Evolutionary conservation across 2,329 filamentous ascomycete genomes (phyloP).

Genomic region (Penicillium sp.): DNA sequence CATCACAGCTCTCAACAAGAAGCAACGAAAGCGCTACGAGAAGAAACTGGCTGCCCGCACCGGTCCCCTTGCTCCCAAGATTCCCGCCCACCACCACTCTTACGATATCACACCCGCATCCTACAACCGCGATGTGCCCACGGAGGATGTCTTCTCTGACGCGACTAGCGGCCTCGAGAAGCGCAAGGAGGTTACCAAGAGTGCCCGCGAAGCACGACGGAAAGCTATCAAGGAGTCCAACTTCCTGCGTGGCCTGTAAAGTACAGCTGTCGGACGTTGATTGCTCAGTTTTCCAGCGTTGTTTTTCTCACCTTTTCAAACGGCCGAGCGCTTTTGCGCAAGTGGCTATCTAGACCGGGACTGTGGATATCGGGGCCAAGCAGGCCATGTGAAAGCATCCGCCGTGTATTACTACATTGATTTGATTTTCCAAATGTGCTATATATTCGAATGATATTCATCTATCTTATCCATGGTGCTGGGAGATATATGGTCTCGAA

Average conservation of each 20-base stretch:
- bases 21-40: slow-evolving; percentile 49
- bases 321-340: slow-evolving; percentile 10
- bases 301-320: slow-evolving; percentile 1
- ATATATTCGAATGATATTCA: slow-evolving; percentile 24
- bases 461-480: neutral
- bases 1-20: slow-evolving; percentile 48
- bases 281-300: neutral
- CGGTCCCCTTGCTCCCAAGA: slow-evolving; percentile 40
- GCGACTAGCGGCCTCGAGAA: slow-evolving; percentile 42
- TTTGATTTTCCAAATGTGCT: slow-evolving; percentile 29
- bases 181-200: slow-evolving; percentile 47
- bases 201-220: slow-evolving; percentile 47
- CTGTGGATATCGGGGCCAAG: slow-evolving; percentile 19
- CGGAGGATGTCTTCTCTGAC: slow-evolving; percentile 31
- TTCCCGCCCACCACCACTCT: slow-evolving; percentile 50
- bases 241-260: slow-evolving; percentile 51
- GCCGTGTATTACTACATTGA: slow-evolving; percentile 38
- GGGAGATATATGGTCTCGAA: neutral
- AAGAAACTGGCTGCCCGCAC: slow-evolving; percentile 49
- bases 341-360: slow-evolving; percentile 9
- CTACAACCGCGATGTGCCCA: slow-evolving; percentile 32
- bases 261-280: neutral
- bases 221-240: slow-evolving; percentile 51
- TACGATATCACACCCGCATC: slow-evolving; percentile 47
- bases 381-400: slow-evolving; percentile 6